Evolutionary conservation across 1,284 basidiomycete species (phyloP), one percentile per base, ranked within the genome.

Genomic region (Heterobasidion occidentale): DNA sequence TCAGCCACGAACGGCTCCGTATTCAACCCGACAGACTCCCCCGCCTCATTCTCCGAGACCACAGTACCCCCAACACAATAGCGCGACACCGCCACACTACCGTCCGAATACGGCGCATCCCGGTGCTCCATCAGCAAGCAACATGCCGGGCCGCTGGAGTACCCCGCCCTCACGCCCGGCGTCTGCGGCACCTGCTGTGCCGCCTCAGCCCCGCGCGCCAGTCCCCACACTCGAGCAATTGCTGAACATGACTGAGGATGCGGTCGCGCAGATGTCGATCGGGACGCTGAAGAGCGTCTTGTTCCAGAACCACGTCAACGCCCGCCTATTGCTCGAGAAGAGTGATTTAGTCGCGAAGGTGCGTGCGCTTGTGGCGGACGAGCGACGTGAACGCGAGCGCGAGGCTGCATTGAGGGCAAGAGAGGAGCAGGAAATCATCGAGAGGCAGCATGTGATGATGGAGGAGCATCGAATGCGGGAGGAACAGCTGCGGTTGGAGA

Each of bases 341-440:
- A 73, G 77, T 45, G 90, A 93, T 60, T 70, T 93, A 34, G 87
- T 93, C 7, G 75, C 70, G 34, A 85, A 86, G 61, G 90, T 92
- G 8, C 65, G 72, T 56, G 74, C 74, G 48, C 69, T 92, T 15
- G 70, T 92, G 7, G 78, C 81, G 46, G 82, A 86, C 60, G 92
- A 94, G 70, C 75, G 75, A 60, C 65, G 68, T 27, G 81, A 84
- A 57, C 68, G 83, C 27, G 80, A 76, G 58, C 64, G 81, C 46
- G 77, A 77, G 61, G 77, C 77, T 62, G 72, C 70, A 54, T 76
- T 79, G 61, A 73, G 81, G 48, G 63, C 63, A 36, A 62, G 65
- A n/a, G 69, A 71, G 53, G 69, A 70, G 47, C 67, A 71, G 58
- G 77, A 74, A 55, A 60, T 68, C 47, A 68, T 73, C 46, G 71